Evolutionary conservation across 257 asterid species (phyloP), one percentile per base, ranked within the genome.

Genomic region (Solanum acaule): DNA sequence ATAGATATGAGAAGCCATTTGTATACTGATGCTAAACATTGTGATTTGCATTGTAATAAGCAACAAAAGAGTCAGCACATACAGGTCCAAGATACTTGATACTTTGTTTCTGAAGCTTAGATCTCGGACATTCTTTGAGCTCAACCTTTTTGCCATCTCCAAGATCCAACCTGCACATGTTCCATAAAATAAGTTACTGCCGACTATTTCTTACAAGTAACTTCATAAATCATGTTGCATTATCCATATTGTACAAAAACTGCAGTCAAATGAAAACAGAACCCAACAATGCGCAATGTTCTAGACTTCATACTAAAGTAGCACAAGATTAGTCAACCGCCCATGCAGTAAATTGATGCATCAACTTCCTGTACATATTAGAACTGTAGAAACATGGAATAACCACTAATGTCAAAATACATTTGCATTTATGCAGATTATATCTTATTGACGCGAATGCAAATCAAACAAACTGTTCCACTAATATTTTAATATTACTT

Each of bases 31-130:
- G 44, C 44, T 86, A 68, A 86, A 29, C 46, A 44, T 67, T 2
- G 6, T n/a, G 79, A 85, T 65, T 25, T 35, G 44, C 65, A 63
- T 68, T 15, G 42, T 25, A 25, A 25, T 63, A 10, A 22, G 11
- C 34, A 76, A 90, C 76, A 71, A 18, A 59, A 49, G 76, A 82
- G 86, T 84, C 88, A 75, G 85, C 87, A 93, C 98, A 8, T 94
- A 97, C 99, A 1, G 98, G 99, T 87, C 98, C 99, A 88, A 97
- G 98, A 91, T 97, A 97, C 89, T 93, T 94, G 93, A 96, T 97
- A 91, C 98, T 92, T 61, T 97, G 99, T 37, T 93, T 88, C 81
- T 98, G 98, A 85, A 97, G 99, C 95, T 93, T 94, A 40, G 96
- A 91, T 89, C 96, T 92, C 6, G 99, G 96, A 89, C 98, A 96